phyloP scores from a whole-genome alignment of 306 rosid species.

The Casuarina cunninghamiana region DNA sequence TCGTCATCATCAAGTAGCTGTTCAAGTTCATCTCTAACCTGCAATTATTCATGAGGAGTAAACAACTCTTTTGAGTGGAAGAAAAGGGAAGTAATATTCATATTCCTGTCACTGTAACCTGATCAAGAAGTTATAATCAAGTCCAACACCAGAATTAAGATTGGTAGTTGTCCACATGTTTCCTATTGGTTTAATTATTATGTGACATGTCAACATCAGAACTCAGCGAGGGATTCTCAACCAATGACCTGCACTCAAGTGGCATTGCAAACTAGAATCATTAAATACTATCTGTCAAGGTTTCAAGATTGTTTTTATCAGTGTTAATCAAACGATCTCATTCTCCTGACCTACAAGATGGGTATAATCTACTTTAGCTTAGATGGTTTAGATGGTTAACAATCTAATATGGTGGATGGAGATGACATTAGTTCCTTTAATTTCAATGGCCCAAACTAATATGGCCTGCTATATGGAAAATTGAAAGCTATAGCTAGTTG shows the following conservation, averaged over 20 bases:
- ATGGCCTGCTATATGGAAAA: not conserved
- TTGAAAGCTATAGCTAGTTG: not conserved
- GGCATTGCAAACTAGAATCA: not conserved
- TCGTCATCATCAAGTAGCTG: slow-evolving; percentile 94
- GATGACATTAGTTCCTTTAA: not conserved
- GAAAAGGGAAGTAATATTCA: slow-evolving; percentile 9
- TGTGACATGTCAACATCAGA: not conserved
- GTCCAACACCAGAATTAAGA: not conserved
- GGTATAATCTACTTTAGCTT: not conserved
- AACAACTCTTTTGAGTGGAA: not conserved
- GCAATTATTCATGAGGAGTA: slow-evolving; percentile 1
- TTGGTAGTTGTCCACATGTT: not conserved
- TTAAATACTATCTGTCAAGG: not conserved
- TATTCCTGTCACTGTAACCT: slow-evolving; percentile 18
- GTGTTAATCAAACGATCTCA: not conserved
- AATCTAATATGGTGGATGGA: not conserved
- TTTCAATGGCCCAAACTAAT: not conserved
- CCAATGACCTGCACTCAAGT: not conserved
- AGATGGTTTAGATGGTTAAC: not conserved
- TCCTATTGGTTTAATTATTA: not conserved
- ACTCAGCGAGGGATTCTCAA: not conserved
- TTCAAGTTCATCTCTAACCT: slow-evolving; percentile 95
- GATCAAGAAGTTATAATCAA: slow-evolving; percentile 6
- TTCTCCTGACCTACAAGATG: not conserved
- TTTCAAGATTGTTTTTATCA: not conserved